phyloP scores from a whole-genome alignment of 805 yeast species.

The Kurtzmaniella cleridarum region DNA sequence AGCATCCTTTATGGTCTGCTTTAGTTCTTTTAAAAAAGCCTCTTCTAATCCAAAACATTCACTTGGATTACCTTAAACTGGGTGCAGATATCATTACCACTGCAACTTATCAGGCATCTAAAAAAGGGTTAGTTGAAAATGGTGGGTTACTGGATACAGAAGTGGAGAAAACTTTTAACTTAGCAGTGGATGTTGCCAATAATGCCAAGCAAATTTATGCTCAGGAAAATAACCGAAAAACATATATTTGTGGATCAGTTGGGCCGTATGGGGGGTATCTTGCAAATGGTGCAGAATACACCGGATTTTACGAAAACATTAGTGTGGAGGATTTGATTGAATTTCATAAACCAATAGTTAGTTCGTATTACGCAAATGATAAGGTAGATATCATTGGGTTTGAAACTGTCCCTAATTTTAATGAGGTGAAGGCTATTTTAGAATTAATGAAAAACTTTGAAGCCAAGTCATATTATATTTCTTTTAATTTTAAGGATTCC shows the following conservation, averaged over 20 bases:
- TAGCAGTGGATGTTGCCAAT: slow-evolving; percentile 18
- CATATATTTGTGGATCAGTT: slow-evolving; percentile 47
- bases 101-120: slow-evolving; percentile 57
- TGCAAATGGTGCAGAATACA: slow-evolving; percentile 67
- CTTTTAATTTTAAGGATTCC: slow-evolving; percentile 25
- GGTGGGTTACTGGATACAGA: slow-evolving; percentile 12
- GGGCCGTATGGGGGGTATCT: slow-evolving; percentile 77
- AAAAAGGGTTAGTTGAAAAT: slow-evolving; percentile 28
- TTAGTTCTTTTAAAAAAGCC: slow-evolving; percentile 43
- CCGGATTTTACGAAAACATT: slow-evolving; percentile 53
- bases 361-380: slow-evolving; percentile 30
- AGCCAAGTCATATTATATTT: slow-evolving; percentile 41
- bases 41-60: slow-evolving; percentile 40
- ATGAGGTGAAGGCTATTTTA: slow-evolving; percentile 50
- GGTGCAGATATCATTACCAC: slow-evolving; percentile 56
- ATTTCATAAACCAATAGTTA: slow-evolving; percentile 48
- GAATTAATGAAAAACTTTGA: slow-evolving; percentile 27
- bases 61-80: slow-evolving; percentile 42
- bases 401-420: slow-evolving; percentile 66
- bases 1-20: slow-evolving; percentile 59
- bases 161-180: slow-evolving; percentile 16
- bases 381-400: slow-evolving; percentile 54
- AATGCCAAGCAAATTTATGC: slow-evolving; percentile 10
- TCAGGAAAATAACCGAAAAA: slow-evolving; percentile 3
- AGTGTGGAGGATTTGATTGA: slow-evolving; percentile 28